These are phyloP conservation scores for Zymoseptoria crescenta DNA, from an alignment of 2,329 filamentous ascomycete genomes.

Conservation along the genomic window DNA sequence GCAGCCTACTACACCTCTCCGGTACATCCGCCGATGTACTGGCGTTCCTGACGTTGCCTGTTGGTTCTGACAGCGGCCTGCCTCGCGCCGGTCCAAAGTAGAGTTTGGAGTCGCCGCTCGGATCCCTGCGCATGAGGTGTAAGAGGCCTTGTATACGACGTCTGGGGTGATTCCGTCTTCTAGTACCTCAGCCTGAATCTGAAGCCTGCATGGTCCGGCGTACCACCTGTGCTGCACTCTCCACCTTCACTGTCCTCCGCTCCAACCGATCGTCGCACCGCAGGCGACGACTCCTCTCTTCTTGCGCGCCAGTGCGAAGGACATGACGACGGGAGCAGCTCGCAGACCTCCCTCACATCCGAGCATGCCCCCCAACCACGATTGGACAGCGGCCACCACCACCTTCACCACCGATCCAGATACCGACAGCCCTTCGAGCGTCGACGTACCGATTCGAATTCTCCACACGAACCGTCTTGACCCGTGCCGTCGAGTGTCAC, in stretches of 20 bases:
- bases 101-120: neutral
- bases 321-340: conserved; percentile 10
- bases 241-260: neutral
- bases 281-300: neutral
- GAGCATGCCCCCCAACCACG: conserved; percentile 17
- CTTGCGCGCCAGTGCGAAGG: neutral
- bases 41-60: neutral
- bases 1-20: neutral
- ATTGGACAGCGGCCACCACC: conserved; percentile 5
- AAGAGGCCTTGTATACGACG: neutral
- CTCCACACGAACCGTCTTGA: neutral
- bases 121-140: neutral
- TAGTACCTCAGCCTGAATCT: neutral
- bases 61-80: neutral
- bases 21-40: neutral
- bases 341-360: neutral
- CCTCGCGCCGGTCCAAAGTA: neutral
- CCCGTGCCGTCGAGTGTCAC: neutral
- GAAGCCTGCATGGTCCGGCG: neutral
- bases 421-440: neutral
- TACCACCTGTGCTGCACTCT: neutral
- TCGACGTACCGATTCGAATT: neutral
- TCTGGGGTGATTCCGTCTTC: neutral
- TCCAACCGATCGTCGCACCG: neutral
- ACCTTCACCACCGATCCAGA: neutral